These are phyloP conservation scores for Osmanthus fragrans DNA, from an alignment of 257 asterid species.

Conservation along the genomic window DNA sequence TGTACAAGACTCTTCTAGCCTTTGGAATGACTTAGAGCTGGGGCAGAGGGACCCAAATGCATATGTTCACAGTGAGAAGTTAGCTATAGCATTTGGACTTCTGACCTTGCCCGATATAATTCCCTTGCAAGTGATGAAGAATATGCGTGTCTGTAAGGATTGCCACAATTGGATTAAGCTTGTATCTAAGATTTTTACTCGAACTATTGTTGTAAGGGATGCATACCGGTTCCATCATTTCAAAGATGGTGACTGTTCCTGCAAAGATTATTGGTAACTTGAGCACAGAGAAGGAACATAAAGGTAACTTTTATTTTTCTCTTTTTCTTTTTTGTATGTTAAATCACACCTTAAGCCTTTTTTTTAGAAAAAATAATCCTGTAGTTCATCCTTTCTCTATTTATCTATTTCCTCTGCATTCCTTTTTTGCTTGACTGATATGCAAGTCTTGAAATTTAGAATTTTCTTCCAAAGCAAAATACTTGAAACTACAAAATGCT, in stretches of 20 bases:
- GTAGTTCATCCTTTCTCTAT: background rate
- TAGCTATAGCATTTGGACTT: conserved; percentile 82
- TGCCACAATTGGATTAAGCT: conserved; percentile 84
- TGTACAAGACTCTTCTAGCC: conserved; percentile 55
- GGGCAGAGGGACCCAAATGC: conserved; percentile 65
- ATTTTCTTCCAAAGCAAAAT: background rate
- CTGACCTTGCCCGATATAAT: conserved; percentile 46
- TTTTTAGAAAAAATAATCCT: background rate
- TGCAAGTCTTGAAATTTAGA: background rate
- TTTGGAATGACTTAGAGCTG: conserved; percentile 72
- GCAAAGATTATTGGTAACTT: conserved; percentile 76
- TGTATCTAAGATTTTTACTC: conserved; percentile 51
- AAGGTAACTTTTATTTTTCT: background rate
- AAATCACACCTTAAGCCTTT: background rate
- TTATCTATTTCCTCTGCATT: background rate
- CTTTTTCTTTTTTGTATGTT: background rate
- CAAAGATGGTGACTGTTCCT: conserved; percentile 67
- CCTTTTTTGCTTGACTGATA: background rate
- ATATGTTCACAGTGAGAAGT: conserved; percentile 72
- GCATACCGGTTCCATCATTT: conserved; percentile 91
- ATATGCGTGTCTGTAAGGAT: conserved; percentile 78
- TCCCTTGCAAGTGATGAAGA: conserved; percentile 81
- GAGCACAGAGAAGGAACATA: conserved; percentile 21
- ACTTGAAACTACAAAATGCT: background rate
- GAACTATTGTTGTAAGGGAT: conserved; percentile 70